phyloP scores from a whole-genome alignment of 2,329 filamentous ascomycete genomes.

The Neodidymelliopsis sp. region DNA sequence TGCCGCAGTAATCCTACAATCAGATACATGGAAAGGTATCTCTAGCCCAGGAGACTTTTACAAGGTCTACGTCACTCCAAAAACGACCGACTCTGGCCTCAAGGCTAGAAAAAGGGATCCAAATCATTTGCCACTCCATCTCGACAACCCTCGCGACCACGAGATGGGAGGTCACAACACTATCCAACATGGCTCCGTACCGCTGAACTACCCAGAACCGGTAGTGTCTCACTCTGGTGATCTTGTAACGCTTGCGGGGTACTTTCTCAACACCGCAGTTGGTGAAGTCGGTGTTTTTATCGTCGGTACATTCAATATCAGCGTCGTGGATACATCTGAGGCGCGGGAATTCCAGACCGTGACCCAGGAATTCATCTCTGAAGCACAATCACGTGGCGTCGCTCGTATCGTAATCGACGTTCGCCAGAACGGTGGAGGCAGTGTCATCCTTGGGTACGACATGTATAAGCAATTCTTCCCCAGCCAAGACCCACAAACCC shows the following conservation, averaged over 20 bases:
- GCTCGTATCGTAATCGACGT: constrained; percentile 70
- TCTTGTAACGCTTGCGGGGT: constrained; percentile 52
- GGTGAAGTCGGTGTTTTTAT: constrained; percentile 58
- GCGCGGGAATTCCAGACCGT: constrained; percentile 48
- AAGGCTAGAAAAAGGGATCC: constrained; percentile 37
- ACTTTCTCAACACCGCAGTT: constrained; percentile 52
- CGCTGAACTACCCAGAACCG: constrained; percentile 47
- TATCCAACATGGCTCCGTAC: constrained; percentile 31
- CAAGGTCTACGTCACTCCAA: constrained; percentile 40
- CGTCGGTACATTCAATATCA: constrained; percentile 52
- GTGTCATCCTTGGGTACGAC: constrained; percentile 50
- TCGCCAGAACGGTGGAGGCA: constrained; percentile 67
- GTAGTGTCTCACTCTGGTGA: constrained; percentile 42
- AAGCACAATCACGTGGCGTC: constrained; percentile 58
- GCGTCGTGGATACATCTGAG: constrained; percentile 20
- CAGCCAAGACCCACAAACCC: constrained; percentile 51
- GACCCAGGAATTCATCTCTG: constrained; percentile 55
- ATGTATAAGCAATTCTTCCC: constrained; percentile 65
- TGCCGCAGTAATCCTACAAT: constrained; percentile 36
- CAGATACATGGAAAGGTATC: constrained; percentile 40
- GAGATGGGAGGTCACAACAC: constrained; percentile 32
- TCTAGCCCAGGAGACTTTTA: constrained; percentile 51
- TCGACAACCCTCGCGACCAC: constrained; percentile 40
- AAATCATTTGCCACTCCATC: constrained; percentile 32
- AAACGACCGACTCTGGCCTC: constrained; percentile 13